These are phyloP conservation scores for Dactylorhiza incarnata DNA, from an alignment of 106 monocot genomes.

Conservation along the genomic window DNA sequence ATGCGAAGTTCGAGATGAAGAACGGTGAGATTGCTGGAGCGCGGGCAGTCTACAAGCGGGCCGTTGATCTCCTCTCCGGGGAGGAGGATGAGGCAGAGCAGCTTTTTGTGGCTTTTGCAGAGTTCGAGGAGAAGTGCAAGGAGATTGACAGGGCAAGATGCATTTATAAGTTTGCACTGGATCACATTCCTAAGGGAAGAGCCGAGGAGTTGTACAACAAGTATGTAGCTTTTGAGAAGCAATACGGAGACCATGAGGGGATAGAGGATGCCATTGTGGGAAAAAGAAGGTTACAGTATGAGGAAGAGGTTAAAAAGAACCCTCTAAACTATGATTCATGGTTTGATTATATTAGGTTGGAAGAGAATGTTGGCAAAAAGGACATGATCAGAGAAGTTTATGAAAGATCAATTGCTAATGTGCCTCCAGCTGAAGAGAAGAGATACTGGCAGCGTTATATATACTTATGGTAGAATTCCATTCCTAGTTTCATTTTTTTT, in stretches of 20 bases:
- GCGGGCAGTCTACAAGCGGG: slow-evolving; percentile 61
- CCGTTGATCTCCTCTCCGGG: slow-evolving; percentile 55
- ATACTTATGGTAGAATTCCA: slow-evolving; percentile 54
- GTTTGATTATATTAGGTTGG: slow-evolving; percentile 88
- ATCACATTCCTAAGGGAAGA: slow-evolving; percentile 78
- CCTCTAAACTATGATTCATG: slow-evolving; percentile 75
- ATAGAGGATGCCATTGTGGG: slow-evolving; percentile 93
- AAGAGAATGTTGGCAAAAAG: slow-evolving; percentile 75
- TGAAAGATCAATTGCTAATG: slow-evolving; percentile 74
- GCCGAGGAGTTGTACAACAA: slow-evolving; percentile 79
- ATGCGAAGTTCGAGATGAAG: slow-evolving; percentile 90
- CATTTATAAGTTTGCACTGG: slow-evolving; percentile 74
- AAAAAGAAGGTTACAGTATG: slow-evolving; percentile 90
- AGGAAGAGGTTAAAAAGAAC: slow-evolving; percentile 89
- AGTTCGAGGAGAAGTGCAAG: slow-evolving; percentile 88
- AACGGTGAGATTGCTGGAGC: slow-evolving; percentile 67
- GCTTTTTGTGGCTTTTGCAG: slow-evolving; percentile 82
- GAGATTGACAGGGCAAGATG: slow-evolving; percentile 77
- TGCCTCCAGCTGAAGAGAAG: slow-evolving; percentile 95
- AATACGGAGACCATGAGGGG: slow-evolving; percentile 78
- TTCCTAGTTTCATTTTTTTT: background rate
- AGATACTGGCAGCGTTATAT: slow-evolving; percentile 95
- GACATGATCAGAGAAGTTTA: slow-evolving; percentile 77
- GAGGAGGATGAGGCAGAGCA: slow-evolving; percentile 78
- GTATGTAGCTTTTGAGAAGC: slow-evolving; percentile 87